Base-by-base conservation (phyloP, 768 basidiomycete species). In the Austroboletus eburneus region DNA sequence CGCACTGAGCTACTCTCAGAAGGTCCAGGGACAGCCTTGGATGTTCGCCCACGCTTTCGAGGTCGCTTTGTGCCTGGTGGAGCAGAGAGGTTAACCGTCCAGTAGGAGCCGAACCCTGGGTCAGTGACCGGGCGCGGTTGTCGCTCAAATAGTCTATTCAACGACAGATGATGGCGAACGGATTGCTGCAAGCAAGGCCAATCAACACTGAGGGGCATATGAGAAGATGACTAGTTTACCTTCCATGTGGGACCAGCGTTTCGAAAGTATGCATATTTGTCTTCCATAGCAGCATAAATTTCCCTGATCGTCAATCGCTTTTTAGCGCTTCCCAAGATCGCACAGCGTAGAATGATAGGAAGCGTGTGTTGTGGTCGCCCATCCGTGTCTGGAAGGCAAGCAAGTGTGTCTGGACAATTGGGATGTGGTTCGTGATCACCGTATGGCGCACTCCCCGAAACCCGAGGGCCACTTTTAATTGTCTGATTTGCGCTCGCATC, bases 61-160 rank as follows among this genome's bases (percentile, higher is more conserved):
- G 88, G 88, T 47, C 88, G 79, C 67, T 91, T 91, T 1, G 87
- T 90, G 18, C 88, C 88, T 2, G 87, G 87, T 12, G 87, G 87
- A n/a, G 88, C 88, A 39, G 78, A 64, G 18, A 90, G 73, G 64
- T 90, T 90, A n/a, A 91, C 88, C 29, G 87, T 89, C 88, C 88
- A 91, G 60, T 91, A 90, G 10, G 87, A 90, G 18, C 88, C 88
- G 62, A 89, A 88, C 14, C 88, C 88, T 12, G 88, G 88, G 62
- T 90, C 87, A 24, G 87, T 87, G 9, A 85, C 84, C 8, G 88
- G 88, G 41, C 88, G 77, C 17, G 85, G 83, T 56, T 88, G 85
- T 41, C 87, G 77, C 63, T 91, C 88, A 57, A 91, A 91, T 5
- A 91, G 68, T 29, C 86, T 79, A 65, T 90, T 90, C 42, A 90